phyloP scores from a whole-genome alignment of 345 rosid genomes.

The Brassica carinata region DNA sequence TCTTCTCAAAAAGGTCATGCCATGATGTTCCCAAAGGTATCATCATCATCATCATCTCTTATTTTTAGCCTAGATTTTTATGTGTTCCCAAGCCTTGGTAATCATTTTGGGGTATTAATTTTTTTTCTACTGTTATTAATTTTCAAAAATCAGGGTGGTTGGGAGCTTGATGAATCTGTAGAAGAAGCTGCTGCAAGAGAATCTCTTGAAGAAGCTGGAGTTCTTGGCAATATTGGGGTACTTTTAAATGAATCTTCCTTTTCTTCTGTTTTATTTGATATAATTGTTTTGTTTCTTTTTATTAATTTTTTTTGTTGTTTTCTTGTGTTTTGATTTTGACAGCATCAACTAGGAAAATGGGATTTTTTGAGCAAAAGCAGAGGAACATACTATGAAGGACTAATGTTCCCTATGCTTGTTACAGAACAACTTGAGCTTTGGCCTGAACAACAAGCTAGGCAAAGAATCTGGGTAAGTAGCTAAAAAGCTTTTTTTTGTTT shows the following conservation, averaged over 20 bases:
- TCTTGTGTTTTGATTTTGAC: constrained; percentile 24
- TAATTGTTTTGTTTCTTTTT: background rate
- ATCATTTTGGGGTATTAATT: constrained; percentile 3
- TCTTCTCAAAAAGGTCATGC: constrained; percentile 81
- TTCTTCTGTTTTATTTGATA: background rate
- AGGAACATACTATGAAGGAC: constrained; percentile 87
- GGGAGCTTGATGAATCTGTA: constrained; percentile 91
- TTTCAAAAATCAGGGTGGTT: constrained; percentile 65
- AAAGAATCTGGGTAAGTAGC: constrained; percentile 66
- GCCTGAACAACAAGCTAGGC: constrained; percentile 75
- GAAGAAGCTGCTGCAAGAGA: constrained; percentile 87
- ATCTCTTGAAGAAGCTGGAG: constrained; percentile 89
- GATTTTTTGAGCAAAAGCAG: constrained; percentile 74
- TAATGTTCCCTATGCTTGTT: constrained; percentile 89
- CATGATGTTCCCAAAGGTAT: constrained; percentile 87
- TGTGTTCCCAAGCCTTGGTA: background rate
- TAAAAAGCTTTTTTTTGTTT: background rate
- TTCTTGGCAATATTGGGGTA: constrained; percentile 78
- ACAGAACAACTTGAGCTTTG: constrained; percentile 81
- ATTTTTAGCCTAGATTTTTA: background rate
- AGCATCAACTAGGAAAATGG: constrained; percentile 84
- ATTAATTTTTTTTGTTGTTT: constrained; percentile 2
- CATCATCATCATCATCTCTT: background rate
- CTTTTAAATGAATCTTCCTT: background rate
- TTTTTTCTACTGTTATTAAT: background rate